phyloP scores from a whole-genome alignment of 257 asterid genomes.

The Solanum clarkiae region DNA sequence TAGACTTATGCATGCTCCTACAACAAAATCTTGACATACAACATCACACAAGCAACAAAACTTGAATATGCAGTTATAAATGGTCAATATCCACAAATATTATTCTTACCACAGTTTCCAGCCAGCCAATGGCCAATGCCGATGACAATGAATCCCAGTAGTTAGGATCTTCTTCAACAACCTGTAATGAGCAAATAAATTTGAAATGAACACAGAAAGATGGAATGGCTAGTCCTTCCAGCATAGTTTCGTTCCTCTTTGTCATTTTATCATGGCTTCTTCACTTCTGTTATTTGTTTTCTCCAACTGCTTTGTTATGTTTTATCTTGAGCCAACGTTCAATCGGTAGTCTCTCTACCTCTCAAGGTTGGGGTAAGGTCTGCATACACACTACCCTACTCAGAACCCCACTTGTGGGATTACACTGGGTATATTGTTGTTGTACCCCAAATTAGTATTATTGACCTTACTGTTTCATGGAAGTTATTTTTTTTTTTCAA shows the following conservation, averaged over 20 bases:
- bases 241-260: not conserved
- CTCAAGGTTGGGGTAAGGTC: not conserved
- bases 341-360: not conserved
- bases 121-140: constrained; percentile 94
- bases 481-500: not conserved
- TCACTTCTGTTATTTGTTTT: not conserved
- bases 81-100: not conserved
- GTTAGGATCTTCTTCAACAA: constrained; percentile 74
- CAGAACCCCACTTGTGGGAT: not conserved
- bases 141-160: constrained; percentile 89
- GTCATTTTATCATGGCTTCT: not conserved
- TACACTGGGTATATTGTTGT: not conserved
- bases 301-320: not conserved
- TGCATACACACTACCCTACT: not conserved
- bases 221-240: not conserved
- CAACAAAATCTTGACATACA: not conserved
- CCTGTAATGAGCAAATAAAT: constrained; percentile 24
- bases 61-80: not conserved
- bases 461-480: not conserved
- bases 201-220: not conserved
- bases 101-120: constrained; percentile 66
- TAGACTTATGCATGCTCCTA: not conserved
- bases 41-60: not conserved
- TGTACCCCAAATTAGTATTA: not conserved
- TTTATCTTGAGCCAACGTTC: not conserved